phyloP scores from a whole-genome alignment of 129 eudicot genomes.

The Tagetes erecta region DNA sequence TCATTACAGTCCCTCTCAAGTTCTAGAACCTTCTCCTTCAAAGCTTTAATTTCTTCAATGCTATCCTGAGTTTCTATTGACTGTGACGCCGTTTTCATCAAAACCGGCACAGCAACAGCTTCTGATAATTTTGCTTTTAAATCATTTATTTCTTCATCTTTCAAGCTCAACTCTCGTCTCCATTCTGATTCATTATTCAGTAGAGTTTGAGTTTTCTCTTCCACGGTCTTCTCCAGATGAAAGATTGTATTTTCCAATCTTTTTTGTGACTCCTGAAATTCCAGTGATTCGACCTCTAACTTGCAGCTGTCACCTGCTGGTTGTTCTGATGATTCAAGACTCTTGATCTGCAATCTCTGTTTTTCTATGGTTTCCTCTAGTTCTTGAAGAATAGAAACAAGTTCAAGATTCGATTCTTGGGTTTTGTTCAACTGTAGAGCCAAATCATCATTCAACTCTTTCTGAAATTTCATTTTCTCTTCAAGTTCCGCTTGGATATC shows the following conservation, averaged over 20 bases:
- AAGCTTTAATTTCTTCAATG: conserved; percentile 32
- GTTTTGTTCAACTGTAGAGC: conserved; percentile 54
- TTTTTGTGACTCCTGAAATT: conserved; percentile 44
- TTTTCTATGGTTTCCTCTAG: conserved; percentile 68
- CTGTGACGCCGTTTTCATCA: conserved; percentile 33
- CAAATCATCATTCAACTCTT: conserved; percentile 48
- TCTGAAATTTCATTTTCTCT: conserved; percentile 51
- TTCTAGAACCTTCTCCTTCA: conserved; percentile 52
- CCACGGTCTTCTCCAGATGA: conserved; percentile 35
- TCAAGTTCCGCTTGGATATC: conserved; percentile 52
- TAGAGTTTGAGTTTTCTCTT: conserved; percentile 46
- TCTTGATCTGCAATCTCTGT: conserved; percentile 60
- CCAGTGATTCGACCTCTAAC: conserved; percentile 39
- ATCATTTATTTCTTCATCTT: conserved; percentile 47
- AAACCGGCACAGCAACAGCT: conserved; percentile 30
- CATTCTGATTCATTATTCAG: conserved; percentile 45
- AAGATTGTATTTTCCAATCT: conserved; percentile 37
- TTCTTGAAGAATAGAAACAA: conserved; percentile 70
- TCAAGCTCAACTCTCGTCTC: conserved; percentile 34
- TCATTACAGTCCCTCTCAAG: conserved; percentile 62
- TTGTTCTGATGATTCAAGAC: conserved; percentile 26
- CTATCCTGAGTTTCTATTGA: conserved; percentile 33
- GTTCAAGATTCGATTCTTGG: conserved; percentile 74
- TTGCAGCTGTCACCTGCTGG: conserved; percentile 27
- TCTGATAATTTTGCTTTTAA: conserved; percentile 49